Evolutionary conservation across 2,329 filamentous ascomycete genomes (phyloP), one percentile per base, ranked within the genome.

Genomic region (Epichloe sibirici): DNA sequence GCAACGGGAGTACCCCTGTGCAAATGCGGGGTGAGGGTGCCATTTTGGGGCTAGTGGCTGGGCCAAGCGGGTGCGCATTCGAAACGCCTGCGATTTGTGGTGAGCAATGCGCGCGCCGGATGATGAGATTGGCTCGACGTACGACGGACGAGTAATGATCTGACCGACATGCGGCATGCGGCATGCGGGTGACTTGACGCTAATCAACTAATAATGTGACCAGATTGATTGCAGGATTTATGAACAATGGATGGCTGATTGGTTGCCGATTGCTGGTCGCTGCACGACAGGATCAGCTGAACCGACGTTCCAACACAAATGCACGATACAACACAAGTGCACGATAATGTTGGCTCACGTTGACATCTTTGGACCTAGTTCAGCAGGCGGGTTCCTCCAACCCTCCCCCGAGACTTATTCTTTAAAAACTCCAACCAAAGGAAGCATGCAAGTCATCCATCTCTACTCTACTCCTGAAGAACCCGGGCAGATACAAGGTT

Each of bases 21-120:
- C 53, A 45, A 62, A 61, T 54, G 65, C 57, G 65, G 62, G 64
- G 64, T 63, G n/a, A 0, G 21, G 47, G 62, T 64, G 62, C 40
- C 23, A 57, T 53, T 56, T 44, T 48, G 17, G 25, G 13, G 13
- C 38, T 2, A 4, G 2, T 15, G 5, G 5, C 15, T 28, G 17
- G 40, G n/a, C 5, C 17, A 37, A 37, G 3, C 21, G 42, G 49
- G 49, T 55, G 53, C 37, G 34, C 25, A 55, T 44, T 49, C 49
- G 6, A 11, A 15, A 5, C 34, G 17, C 17, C 17, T 21, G 17
- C 17, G 17, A 21, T 21, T 21, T 21, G 17, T 21, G 17, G 17
- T 49, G 38, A 44, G 23, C 37, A 49, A 49, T 49, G 15, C 21
- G 12, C 13, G 15, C 21, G 12, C 13, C 12, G 17, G n/a, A 45